phyloP scores from a whole-genome alignment of 192 early-diverging fungal genomes.

The Piromyces finnis region DNA sequence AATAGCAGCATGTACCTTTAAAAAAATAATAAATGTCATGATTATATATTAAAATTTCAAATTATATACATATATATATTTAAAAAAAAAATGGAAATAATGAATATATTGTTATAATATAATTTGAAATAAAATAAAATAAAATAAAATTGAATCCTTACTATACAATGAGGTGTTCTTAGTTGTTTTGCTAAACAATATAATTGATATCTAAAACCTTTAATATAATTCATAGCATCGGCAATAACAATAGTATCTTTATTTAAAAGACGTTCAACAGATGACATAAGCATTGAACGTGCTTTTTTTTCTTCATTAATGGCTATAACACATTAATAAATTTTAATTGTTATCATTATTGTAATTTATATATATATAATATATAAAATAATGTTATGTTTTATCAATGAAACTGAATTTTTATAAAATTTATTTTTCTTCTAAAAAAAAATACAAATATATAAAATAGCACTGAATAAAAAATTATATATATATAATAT shows the following conservation, averaged over 20 bases:
- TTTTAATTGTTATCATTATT: no score
- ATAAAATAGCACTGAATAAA: no score
- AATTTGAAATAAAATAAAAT: not conserved
- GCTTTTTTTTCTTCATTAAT: conserved; percentile 71
- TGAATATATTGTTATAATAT: no score
- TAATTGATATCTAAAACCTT: conserved; percentile 93
- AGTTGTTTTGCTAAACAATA: conserved; percentile 74
- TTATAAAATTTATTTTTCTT: no score
- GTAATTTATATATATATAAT: no score
- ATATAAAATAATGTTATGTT: no score
- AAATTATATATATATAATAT: no score
- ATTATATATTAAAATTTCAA: no score
- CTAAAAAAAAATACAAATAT: no score
- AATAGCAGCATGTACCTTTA: conserved; percentile 41
- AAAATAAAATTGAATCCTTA: conserved; percentile 11
- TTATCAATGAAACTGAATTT: no score
- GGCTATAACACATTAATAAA: no score
- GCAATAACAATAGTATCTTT: conserved; percentile 78
- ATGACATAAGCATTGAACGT: conserved; percentile 67
- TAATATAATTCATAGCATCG: conserved; percentile 96
- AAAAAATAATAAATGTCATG: no score
- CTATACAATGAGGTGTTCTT: conserved; percentile 70
- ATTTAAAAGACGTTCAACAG: conserved; percentile 67
- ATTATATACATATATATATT: not conserved
- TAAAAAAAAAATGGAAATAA: not conserved